phyloP scores from a whole-genome alignment of 2,329 filamentous ascomycete genomes.

The Trichothecium sympodiale region DNA sequence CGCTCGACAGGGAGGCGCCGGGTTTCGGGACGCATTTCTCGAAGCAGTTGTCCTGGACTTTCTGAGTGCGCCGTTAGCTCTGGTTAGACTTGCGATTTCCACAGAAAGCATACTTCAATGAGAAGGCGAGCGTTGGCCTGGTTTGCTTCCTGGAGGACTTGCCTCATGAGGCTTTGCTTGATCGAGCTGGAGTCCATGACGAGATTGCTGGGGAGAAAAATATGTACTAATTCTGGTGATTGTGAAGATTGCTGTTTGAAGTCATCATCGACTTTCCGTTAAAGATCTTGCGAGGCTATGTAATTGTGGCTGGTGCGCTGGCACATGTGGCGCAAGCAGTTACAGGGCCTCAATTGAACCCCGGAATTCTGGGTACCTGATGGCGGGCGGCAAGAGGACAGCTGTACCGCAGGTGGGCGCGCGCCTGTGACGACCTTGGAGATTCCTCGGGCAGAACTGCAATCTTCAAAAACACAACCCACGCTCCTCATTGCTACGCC shows the following conservation, averaged over 20 bases:
- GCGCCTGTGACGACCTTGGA: no score
- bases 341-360: no score
- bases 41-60: slow-evolving; percentile 75
- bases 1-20: slow-evolving; percentile 51
- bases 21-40: slow-evolving; percentile 65
- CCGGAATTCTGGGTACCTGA: no score
- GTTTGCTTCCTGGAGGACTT: slow-evolving; percentile 53
- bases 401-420: not conserved
- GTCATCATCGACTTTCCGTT: not conserved
- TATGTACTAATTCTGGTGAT: no score
- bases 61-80: no score
- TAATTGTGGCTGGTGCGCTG: not conserved
- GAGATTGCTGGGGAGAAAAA: no score
- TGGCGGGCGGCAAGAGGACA: not conserved
- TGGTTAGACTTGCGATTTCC: no score
- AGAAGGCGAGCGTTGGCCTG: slow-evolving; percentile 58
- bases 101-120: slow-evolving; percentile 47
- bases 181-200: slow-evolving; percentile 46
- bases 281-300: not conserved
- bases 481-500: not conserved
- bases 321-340: not conserved
- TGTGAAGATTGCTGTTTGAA: not conserved
- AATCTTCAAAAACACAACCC: not conserved
- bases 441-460: no score
- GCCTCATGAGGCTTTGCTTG: slow-evolving; percentile 53